A percentile compares a stretch with the other conserved stretches of the same genome.
Evolutionary conservation across 2,329 filamentous ascomycete genomes (phyloP).

Genomic region (Juglanconis oblonga): DNA sequence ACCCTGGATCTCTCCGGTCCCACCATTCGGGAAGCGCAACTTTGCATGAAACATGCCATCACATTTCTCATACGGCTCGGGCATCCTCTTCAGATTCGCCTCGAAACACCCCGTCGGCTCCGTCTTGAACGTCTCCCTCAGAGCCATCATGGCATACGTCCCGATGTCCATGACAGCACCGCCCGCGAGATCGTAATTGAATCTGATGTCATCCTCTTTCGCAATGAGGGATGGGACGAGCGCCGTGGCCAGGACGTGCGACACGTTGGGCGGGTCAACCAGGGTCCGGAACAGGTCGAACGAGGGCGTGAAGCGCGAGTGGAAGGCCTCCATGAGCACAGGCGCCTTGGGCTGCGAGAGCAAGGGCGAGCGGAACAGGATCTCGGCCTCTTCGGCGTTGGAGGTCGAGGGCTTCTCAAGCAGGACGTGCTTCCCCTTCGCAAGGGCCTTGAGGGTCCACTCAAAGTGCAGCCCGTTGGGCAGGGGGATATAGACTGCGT

Average conservation of each 20-base stretch:
- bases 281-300: conserved; percentile 39
- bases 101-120: conserved; percentile 37
- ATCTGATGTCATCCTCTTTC: conserved; percentile 40
- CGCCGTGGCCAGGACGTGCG: conserved; percentile 29
- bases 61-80: conserved; percentile 27
- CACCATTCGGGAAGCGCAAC: conserved; percentile 39
- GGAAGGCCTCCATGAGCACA: conserved; percentile 52
- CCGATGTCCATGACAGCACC: conserved; percentile 40
- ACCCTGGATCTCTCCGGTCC: conserved; percentile 29
- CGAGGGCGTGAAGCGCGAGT: conserved; percentile 48
- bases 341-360: conserved; percentile 33
- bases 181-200: conserved; percentile 38
- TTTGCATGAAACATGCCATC: conserved; percentile 33
- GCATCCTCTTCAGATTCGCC: conserved; percentile 28
- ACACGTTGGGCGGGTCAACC: conserved; percentile 36
- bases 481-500: conserved; percentile 51
- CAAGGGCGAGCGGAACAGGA: conserved; percentile 39
- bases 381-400: conserved; percentile 41
- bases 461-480: conserved; percentile 41
- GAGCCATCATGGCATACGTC: conserved; percentile 35
- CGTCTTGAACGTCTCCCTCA: conserved; percentile 37
- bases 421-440: conserved; percentile 52
- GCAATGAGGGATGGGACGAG: conserved; percentile 30
- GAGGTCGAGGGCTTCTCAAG: conserved; percentile 51
- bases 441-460: conserved; percentile 46